These are phyloP conservation scores for Mycena galopus DNA, from an alignment of 768 basidiomycete species.

Conservation along the genomic window DNA sequence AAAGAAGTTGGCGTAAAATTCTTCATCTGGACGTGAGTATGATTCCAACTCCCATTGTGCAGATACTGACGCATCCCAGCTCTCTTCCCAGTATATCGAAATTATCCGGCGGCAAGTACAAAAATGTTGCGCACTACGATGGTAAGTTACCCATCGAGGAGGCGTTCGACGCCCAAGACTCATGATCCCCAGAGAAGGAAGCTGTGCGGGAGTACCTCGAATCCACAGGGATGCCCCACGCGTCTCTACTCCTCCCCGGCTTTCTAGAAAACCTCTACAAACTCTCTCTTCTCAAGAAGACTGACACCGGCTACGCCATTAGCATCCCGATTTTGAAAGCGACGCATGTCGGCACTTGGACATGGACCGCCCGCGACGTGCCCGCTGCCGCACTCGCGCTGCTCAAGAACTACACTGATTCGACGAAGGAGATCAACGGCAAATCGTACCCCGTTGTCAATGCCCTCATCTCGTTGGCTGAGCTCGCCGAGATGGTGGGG, in stretches of 20 bases:
- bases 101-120: constrained; percentile 18
- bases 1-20: constrained; percentile 19
- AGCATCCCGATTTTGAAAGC: background rate
- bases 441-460: constrained; percentile 19
- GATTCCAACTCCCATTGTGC: background rate
- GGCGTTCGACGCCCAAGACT: background rate
- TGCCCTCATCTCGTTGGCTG: background rate
- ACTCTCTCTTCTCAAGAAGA: constrained; percentile 3
- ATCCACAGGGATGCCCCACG: constrained; percentile 6
- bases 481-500: constrained; percentile 10
- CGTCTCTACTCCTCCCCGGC: constrained; percentile 13
- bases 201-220: constrained; percentile 9
- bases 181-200: background rate
- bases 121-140: constrained; percentile 2
- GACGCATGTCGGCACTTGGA: background rate
- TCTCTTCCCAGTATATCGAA: constrained; percentile 11
- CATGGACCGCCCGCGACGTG: constrained; percentile 16
- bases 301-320: background rate
- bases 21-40: constrained; percentile 9
- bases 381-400: constrained; percentile 21
- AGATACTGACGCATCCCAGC: background rate
- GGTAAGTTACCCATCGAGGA: background rate
- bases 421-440: constrained; percentile 4
- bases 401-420: constrained; percentile 20
- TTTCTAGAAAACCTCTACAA: constrained; percentile 18